Percentiles rank a stretch among this genome's conserved stretches.
Evolutionary conservation across 768 basidiomycete species (phyloP).

Genomic region (Mycena chlorophos): DNA sequence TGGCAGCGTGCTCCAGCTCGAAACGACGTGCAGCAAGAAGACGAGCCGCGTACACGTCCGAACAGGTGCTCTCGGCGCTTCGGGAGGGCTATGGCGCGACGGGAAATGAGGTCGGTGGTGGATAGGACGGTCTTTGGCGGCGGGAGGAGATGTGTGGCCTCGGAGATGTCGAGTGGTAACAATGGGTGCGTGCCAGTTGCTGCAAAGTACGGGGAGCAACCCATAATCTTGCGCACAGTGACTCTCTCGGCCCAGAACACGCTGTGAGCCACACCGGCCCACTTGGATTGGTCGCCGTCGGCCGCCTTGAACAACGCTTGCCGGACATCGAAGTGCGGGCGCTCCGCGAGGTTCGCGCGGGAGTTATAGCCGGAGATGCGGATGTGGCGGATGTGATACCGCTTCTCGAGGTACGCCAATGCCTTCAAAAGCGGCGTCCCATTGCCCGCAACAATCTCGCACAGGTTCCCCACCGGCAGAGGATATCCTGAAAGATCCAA

Average conservation of each 20-base stretch:
- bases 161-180: constrained; percentile 23
- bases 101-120: neutral
- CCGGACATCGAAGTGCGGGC: constrained; percentile 14
- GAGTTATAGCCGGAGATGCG: constrained; percentile 4
- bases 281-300: constrained; percentile 11
- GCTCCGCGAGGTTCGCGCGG: neutral
- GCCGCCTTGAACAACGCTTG: constrained; percentile 21
- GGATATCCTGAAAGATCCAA: constrained; percentile 25
- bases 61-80: constrained; percentile 1
- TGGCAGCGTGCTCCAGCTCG: constrained; percentile 2
- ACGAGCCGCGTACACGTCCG: neutral
- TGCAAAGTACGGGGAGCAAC: constrained; percentile 22
- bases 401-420: constrained; percentile 1
- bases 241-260: constrained; percentile 26
- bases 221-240: constrained; percentile 14
- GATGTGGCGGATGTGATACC: constrained; percentile 8
- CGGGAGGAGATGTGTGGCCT: constrained; percentile 21
- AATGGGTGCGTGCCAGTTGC: constrained; percentile 24
- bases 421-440: constrained; percentile 13
- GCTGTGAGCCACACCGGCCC: constrained; percentile 8
- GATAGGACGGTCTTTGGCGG: neutral
- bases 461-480: constrained; percentile 19
- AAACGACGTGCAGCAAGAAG: neutral
- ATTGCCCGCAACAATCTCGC: constrained; percentile 24
- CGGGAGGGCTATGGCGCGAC: constrained; percentile 1